Evolutionary conservation across 140 eudicot genomes (phyloP), one percentile per base, ranked within the genome.

Genomic region (Flaveria floridana): DNA sequence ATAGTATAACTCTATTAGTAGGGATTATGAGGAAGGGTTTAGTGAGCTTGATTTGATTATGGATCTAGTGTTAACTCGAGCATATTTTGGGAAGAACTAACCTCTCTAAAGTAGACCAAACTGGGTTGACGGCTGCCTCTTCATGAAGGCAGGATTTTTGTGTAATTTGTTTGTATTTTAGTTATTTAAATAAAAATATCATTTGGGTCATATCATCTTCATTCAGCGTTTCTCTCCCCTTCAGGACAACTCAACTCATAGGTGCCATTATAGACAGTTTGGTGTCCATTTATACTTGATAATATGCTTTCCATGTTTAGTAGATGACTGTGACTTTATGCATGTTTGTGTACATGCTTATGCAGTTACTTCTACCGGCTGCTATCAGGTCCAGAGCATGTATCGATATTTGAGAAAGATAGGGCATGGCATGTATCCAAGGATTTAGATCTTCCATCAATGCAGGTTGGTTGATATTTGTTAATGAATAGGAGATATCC

Each of bases 351-450:
- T 59, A 46, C 11, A 3, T 13, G 48, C 69, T 81, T 8, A 58
- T 80, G 39, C 67, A 94, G 99, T 86, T 94, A 94, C 82, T 91
- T 85, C 80, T 94, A 94, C 56, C 83, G 96, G 52, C 67, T 94
- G 82, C 80, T 88, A 68, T 80, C 89, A 34, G 95, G 96, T 44
- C 90, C 95, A 16, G 96, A 88, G 63, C 68, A 72, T 68, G 50
- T 91, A 84, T 88, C 99, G 5, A 78, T 77, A 42, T 90, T 94
- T 73, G 99, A 91, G 84, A 91, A 87, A 78, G 96, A 78, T 79
- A 86, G 95, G 65, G 96, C 95, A 77, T 94, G 99, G 99, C 99
- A 94, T 91, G 88, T 94, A 53, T 84, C 90, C 7, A 92, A 90
- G 85, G 95, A 85, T 25, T 82, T 94, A 34, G 83, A 90, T 80